A percentile compares a stretch with the other conserved stretches of the same genome.
Evolutionary conservation across 441 rosid species (phyloP).

Genomic region (Croton setiger): DNA sequence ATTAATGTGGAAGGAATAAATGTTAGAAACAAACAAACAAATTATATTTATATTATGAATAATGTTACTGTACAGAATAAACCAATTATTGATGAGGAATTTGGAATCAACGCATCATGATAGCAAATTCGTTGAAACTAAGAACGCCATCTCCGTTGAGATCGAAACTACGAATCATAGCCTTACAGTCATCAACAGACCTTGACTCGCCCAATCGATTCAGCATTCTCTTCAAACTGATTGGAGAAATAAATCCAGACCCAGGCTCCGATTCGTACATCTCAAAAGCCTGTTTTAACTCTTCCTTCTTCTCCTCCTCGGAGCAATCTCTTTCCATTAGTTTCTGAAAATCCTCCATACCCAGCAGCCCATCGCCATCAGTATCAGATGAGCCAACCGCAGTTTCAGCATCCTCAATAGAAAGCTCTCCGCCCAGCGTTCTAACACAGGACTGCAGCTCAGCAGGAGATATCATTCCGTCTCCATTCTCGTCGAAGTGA

Average conservation of each 20-base stretch:
- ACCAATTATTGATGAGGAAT: background rate
- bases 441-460: constrained; percentile 53
- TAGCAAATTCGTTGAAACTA: constrained; percentile 54
- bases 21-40: background rate
- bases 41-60: background rate
- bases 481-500: constrained; percentile 52
- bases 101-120: constrained; percentile 43
- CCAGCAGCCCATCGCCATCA: constrained; percentile 54
- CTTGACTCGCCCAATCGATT: constrained; percentile 48
- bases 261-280: constrained; percentile 49
- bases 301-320: constrained; percentile 42
- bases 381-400: constrained; percentile 44
- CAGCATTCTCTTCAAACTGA: constrained; percentile 50
- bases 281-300: constrained; percentile 45
- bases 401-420: constrained; percentile 45
- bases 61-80: background rate
- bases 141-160: constrained; percentile 55
- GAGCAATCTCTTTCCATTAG: constrained; percentile 38
- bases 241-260: constrained; percentile 45
- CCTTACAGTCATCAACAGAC: constrained; percentile 45
- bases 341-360: constrained; percentile 46
- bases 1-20: background rate
- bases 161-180: constrained; percentile 54
- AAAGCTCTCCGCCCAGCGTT: constrained; percentile 41
- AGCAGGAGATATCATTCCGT: constrained; percentile 48